Evolutionary conservation across 805 yeast genomes (phyloP).

Genomic region (Candida oleophila): DNA sequence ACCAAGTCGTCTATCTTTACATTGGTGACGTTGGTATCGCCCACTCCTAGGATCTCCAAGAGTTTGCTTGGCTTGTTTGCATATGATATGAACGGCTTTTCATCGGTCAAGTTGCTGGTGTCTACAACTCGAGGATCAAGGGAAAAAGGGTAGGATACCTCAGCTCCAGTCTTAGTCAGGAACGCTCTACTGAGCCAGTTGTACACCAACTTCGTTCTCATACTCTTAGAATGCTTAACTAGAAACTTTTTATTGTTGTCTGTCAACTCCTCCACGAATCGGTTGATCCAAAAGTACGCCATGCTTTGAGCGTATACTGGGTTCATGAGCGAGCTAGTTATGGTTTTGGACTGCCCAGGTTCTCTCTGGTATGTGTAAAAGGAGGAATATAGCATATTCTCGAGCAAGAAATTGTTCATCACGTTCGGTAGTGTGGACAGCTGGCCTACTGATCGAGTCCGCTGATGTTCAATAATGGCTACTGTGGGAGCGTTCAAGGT

Average conservation of each 20-base stretch:
- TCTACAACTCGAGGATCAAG: not conserved
- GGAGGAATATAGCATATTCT: conserved; percentile 33
- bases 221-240: conserved; percentile 1
- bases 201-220: conserved; percentile 3
- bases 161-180: not conserved
- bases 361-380: conserved; percentile 18
- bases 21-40: conserved; percentile 8
- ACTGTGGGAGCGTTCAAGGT: conserved; percentile 18
- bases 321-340: conserved; percentile 19
- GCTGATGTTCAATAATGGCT: conserved; percentile 37
- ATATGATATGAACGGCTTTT: not conserved
- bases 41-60: conserved; percentile 6
- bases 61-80: conserved; percentile 1
- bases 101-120: not conserved
- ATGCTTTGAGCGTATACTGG: conserved; percentile 37
- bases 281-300: conserved; percentile 39
- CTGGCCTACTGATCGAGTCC: conserved; percentile 35
- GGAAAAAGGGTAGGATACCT: not conserved
- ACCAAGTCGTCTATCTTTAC: conserved; percentile 39
- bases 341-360: not conserved
- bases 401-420: conserved; percentile 36
- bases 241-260: conserved; percentile 1
- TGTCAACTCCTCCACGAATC: conserved; percentile 23
- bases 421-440: conserved; percentile 39
- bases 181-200: not conserved